phyloP scores from a whole-genome alignment of 2,329 filamentous ascomycete genomes.

The Alternaria metachromatica region DNA sequence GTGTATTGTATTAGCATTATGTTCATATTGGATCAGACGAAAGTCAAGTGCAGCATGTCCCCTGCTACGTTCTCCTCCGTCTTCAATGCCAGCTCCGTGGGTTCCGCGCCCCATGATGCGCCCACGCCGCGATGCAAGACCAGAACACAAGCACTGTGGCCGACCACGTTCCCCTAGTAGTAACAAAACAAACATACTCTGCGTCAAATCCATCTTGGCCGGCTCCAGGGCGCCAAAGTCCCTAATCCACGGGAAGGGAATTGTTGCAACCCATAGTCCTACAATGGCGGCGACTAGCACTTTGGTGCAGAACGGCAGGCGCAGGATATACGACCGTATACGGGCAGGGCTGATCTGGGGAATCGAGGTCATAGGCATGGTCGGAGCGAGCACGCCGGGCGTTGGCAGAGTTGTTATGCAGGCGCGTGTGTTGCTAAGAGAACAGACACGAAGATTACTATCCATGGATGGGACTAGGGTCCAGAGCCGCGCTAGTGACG shows the following conservation, averaged over 20 bases:
- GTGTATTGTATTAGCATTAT: slow-evolving; percentile 18
- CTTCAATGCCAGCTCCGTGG: not conserved
- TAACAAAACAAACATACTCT: slow-evolving; percentile 64
- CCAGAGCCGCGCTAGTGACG: slow-evolving; percentile 20
- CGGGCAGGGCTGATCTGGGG: slow-evolving; percentile 73
- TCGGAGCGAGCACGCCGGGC: slow-evolving; percentile 19
- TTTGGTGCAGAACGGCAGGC: slow-evolving; percentile 88
- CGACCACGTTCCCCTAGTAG: not conserved
- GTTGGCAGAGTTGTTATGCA: slow-evolving; percentile 11
- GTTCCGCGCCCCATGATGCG: slow-evolving; percentile 2
- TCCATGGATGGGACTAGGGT: slow-evolving; percentile 23
- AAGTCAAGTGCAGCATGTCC: not conserved
- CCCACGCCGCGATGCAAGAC: not conserved
- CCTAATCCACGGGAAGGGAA: slow-evolving; percentile 75
- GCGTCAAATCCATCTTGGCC: slow-evolving; percentile 71
- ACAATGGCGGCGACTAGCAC: slow-evolving; percentile 70
- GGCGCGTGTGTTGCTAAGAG: slow-evolving; percentile 18
- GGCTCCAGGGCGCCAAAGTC: slow-evolving; percentile 83
- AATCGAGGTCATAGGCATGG: slow-evolving; percentile 51
- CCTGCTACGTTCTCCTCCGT: not conserved
- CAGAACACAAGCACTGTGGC: not conserved
- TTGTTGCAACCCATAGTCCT: slow-evolving; percentile 70
- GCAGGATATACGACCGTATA: slow-evolving; percentile 79
- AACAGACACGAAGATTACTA: slow-evolving; percentile 11
- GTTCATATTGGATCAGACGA: not conserved